Evolutionary conservation across 2,329 filamentous ascomycete genomes (phyloP), one percentile per base, ranked within the genome.

Genomic region (Sporothrix brasiliensis): DNA sequence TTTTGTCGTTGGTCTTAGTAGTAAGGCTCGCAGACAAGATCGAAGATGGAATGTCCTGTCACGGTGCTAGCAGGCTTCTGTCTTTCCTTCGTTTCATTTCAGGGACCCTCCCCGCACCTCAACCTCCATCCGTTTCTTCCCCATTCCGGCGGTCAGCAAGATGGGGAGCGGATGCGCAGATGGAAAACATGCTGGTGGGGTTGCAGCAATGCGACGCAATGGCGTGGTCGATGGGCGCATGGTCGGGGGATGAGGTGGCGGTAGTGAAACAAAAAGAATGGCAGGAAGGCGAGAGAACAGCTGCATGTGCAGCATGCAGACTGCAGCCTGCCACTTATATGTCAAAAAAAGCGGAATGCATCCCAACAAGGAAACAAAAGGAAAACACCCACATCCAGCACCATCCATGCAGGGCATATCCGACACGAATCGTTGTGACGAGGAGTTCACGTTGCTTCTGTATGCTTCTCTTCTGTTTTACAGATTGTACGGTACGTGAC

Each of bases 191-290:
- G 34, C 34, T 34, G 34, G 56, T 34, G 56, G 56, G 56, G 56
- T 61, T 61, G 34, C 56, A 44, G 34, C 34, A 61, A 44, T 61
- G 24, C 56, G 34, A 61, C 56, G 34, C 56, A 21, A 44, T 21
- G 21, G 56, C 56, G n/a, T 61, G 34, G 44, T 61, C 34, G 56
- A 53, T 30, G 27, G 4, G 27, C 4, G 34, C 6, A 9, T 7
- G 34, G 34, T 1, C 4, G 6, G 34, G 34, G 34, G 34, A 7
- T 7, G 34, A 7, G 34, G 27, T 52, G 50, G 41, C n/a, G 50
- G 6, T n/a, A 53, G n/a, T 11, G 7, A 53, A 24, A n/a, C 50
- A 53, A 52, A 4, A 52, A 60, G 56, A 39, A 60, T 41, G 34
- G n/a, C 16, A 58, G 9, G 9, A 58, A 39, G 11, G 7, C 30